A percentile compares a stretch with the other conserved stretches of the same genome.
Conservation (phyloP, 2,329 filamentous ascomycete species). For the Sporothrix globosa region DNA sequence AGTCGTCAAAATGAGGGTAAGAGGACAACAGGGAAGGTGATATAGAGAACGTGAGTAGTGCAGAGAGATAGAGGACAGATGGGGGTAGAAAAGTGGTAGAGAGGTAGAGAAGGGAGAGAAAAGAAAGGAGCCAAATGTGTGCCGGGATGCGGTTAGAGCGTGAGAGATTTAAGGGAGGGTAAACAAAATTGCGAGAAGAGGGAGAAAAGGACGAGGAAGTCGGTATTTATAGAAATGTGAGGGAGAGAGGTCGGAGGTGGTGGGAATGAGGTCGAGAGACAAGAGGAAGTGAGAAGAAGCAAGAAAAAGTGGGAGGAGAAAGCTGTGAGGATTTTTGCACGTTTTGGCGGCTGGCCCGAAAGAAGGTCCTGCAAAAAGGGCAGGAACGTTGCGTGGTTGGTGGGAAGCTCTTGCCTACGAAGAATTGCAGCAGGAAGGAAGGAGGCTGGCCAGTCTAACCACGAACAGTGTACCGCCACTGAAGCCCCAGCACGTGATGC, state of each 20-base stretch:
- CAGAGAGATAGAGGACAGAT: neutral
- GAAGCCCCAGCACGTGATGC: conserved; percentile 20
- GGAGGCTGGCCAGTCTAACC: conserved; percentile 27
- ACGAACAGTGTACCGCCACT: conserved; percentile 24
- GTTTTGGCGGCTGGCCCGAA: conserved; percentile 16
- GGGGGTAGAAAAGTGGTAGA: neutral
- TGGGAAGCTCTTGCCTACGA: conserved; percentile 10
- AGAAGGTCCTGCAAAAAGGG: neutral
- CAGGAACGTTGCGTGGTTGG: conserved; percentile 27
- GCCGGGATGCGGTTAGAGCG: neutral
- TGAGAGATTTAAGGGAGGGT: neutral
- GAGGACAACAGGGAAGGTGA: neutral
- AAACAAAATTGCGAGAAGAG: neutral
- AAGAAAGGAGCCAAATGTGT: neutral
- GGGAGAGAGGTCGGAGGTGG: neutral
- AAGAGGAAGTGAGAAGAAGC: neutral
- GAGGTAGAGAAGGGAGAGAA: neutral
- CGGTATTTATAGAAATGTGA: neutral
- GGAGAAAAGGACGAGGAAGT: neutral
- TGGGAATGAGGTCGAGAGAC: conserved; percentile 10
- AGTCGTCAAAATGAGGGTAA: neutral
- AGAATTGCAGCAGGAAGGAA: neutral
- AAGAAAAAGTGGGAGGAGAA: conserved; percentile 2
- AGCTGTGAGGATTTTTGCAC: conserved; percentile 29
- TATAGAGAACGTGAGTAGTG: neutral